These are phyloP conservation scores for Smallanthus sonchifolius DNA, from an alignment of 129 eudicot species.

Conservation along the genomic window DNA sequence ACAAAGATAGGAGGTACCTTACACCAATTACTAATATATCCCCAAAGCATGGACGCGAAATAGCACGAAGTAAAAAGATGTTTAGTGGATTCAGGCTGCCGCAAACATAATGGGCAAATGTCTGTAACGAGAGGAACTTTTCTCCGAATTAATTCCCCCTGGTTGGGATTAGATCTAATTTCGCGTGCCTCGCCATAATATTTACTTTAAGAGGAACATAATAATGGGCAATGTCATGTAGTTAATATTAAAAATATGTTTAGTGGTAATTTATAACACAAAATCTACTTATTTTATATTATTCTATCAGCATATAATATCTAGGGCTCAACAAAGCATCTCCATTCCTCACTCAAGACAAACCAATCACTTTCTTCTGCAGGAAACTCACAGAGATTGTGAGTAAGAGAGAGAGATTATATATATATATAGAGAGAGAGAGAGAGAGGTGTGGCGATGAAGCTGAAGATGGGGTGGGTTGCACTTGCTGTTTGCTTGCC, in stretches of 20 bases:
- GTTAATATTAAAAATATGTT: background rate
- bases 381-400: conserved; percentile 7
- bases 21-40: too few relatives aligned
- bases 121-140: too few relatives aligned
- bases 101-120: too few relatives aligned
- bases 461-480: conserved; percentile 28
- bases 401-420: background rate
- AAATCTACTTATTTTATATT: background rate
- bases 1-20: too few relatives aligned
- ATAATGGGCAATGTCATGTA: too few relatives aligned
- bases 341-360: conserved; percentile 25
- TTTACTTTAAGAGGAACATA: too few relatives aligned
- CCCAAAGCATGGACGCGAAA: too few relatives aligned
- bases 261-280: background rate
- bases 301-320: background rate
- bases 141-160: too few relatives aligned
- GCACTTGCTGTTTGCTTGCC: conserved; percentile 34
- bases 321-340: conserved; percentile 38
- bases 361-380: conserved; percentile 28
- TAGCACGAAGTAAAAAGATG: too few relatives aligned
- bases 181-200: too few relatives aligned
- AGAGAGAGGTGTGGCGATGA: conserved; percentile 16
- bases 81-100: too few relatives aligned
- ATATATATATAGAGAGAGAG: conserved; percentile 19
- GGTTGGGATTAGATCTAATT: too few relatives aligned